A percentile compares a stretch with the other conserved stretches of the same genome.
Conservation (phyloP, 495 filamentous ascomycete species). For the Sordaria brevicollis region DNA sequence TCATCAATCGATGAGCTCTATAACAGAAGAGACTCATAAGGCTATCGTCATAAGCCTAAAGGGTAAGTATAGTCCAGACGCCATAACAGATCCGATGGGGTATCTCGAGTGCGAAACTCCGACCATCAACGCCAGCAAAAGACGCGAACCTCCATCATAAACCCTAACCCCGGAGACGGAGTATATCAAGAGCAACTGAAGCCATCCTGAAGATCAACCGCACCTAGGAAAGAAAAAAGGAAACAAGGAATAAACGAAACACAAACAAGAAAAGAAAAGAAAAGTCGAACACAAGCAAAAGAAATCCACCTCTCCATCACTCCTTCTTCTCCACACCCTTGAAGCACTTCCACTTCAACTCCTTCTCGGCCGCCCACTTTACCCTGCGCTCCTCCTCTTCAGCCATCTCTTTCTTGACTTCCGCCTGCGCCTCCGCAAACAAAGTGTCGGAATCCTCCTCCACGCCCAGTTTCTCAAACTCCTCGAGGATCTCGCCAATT, state of each 20-base stretch:
- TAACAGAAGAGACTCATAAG: background rate
- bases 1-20: background rate
- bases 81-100: background rate
- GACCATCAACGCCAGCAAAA: background rate
- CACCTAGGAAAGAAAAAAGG: background rate
- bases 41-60: background rate
- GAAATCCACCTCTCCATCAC: background rate
- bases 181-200: background rate
- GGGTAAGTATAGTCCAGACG: background rate
- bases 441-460: background rate
- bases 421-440: background rate
- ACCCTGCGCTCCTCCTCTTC: background rate
- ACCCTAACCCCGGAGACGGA: background rate
- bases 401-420: background rate
- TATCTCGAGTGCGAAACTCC: background rate
- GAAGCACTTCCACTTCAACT: background rate
- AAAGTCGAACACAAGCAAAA: background rate
- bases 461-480: background rate
- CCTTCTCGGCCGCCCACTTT: background rate
- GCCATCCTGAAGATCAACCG: background rate
- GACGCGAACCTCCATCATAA: background rate
- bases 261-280: background rate
- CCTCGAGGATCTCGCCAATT: background rate
- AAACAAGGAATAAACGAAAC: background rate
- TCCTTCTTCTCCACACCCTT: background rate